Evolutionary conservation across 2,329 filamentous ascomycete species (phyloP), one percentile per base, ranked within the genome.

Genomic region (Zymoseptoria tritici): DNA sequence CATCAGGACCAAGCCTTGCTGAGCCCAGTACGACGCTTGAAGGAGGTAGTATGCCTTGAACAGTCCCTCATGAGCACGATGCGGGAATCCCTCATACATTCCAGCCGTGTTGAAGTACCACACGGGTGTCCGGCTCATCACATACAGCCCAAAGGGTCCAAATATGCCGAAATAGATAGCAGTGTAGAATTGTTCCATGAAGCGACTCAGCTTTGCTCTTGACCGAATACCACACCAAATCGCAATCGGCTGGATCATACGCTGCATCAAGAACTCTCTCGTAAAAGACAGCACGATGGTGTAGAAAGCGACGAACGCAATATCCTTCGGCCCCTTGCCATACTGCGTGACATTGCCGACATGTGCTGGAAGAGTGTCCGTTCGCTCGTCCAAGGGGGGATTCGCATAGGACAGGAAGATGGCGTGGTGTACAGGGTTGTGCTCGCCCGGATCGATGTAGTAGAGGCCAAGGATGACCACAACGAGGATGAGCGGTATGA

Each of bases 21-120:
- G 92, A 2, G 89, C 85, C 93, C 93, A 97, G 81, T 96, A 97
- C 66, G 89, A 89, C 51, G 91, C 93, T 77, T 97, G 87, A 69
- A 97, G 89, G 64, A 97, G 81, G 74, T 97, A 97, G 78, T 97
- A 97, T 61, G 93, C 91, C 80, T 97, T 97, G 83, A 97, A 91
- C 49, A 83, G 69, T 60, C 81, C 89, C 64, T 89, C 87, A 72
- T 95, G 91, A 26, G 88, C 87, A 68, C 83, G 83, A 76, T 97
- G 92, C 4, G 92, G 92, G 74, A 91, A 96, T 19, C 80, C 81
- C 74, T 93, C 90, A 76, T 95, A 97, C 90, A 97, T 96, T 74
- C 85, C 90, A 26, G 79, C 80, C 1, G 90, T 94, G 78, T 95
- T 92, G 82, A 96, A 97, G 76, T 96, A 97, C 93, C 91, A 97